Evolutionary conservation across 768 basidiomycete genomes (phyloP).

Genomic region (Termitomyces bulborhizus): DNA sequence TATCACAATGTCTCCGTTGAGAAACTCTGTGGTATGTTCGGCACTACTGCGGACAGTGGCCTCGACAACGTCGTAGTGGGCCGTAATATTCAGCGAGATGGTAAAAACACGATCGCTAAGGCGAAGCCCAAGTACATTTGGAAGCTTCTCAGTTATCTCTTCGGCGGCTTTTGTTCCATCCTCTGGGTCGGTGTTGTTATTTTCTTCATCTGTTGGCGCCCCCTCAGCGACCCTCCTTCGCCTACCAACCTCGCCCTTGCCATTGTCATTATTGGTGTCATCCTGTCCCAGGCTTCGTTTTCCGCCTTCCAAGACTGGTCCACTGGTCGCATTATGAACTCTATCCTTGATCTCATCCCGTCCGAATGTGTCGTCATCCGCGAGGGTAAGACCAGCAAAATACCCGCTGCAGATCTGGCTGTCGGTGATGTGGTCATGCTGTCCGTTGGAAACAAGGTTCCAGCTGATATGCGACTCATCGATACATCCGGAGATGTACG

Average conservation of each 20-base stretch:
- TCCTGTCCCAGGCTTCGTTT: constrained; percentile 5
- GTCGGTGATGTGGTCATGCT: constrained; percentile 11
- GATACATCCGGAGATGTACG: constrained; percentile 42
- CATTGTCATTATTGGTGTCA: constrained; percentile 8
- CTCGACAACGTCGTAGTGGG: constrained; percentile 4
- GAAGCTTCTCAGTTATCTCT: constrained; percentile 5
- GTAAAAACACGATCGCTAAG: constrained; percentile 6
- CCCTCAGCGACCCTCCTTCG: constrained; percentile 7
- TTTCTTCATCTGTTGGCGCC: constrained; percentile 11
- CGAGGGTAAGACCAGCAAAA: constrained; percentile 4
- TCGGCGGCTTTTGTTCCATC: constrained; percentile 11
- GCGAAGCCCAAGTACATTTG: constrained; percentile 5
- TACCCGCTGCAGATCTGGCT: constrained; percentile 10
- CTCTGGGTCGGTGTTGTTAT: constrained; percentile 10
- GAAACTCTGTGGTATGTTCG: constrained; percentile 7
- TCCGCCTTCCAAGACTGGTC: constrained; percentile 11
- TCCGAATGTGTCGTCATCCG: constrained; percentile 9
- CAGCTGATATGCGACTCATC: constrained; percentile 44
- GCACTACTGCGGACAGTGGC: constrained; percentile 4
- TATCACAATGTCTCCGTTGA: constrained; percentile 6
- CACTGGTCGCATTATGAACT: constrained; percentile 12
- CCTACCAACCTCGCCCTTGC: constrained; percentile 11
- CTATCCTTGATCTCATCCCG: constrained; percentile 11
- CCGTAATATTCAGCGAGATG: constrained; percentile 7
- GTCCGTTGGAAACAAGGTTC: constrained; percentile 11